These are phyloP conservation scores for Solanum sejunctum DNA, from an alignment of 257 asterid species.

Conservation along the genomic window DNA sequence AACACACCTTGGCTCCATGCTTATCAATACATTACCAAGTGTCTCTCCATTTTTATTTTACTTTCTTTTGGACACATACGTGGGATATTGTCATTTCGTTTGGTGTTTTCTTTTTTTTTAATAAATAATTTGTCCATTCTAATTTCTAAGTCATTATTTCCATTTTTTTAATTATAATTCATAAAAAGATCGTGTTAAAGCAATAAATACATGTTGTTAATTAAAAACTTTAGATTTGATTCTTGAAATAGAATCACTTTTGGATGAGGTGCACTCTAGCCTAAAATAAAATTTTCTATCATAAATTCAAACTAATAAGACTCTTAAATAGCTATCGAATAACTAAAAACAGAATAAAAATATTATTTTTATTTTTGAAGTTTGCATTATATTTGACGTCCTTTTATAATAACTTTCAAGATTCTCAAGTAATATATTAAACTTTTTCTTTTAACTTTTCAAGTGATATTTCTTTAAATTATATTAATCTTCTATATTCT, in stretches of 20 bases:
- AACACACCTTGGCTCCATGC: constrained; percentile 8
- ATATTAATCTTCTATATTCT: too few relatives aligned
- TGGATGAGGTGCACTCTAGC: not conserved
- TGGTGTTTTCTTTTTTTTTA: too few relatives aligned
- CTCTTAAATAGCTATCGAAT: not conserved
- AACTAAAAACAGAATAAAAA: not conserved
- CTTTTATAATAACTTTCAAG: not conserved
- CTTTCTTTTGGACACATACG: not conserved
- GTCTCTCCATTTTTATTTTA: not conserved
- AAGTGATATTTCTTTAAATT: not conserved
- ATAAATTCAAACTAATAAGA: not conserved
- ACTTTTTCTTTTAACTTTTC: not conserved
- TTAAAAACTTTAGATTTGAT: not conserved
- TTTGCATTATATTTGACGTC: not conserved
- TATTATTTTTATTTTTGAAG: not conserved
- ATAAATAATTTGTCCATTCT: too few relatives aligned
- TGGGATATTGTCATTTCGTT: not conserved
- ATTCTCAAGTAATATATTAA: not conserved
- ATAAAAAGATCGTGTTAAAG: too few relatives aligned
- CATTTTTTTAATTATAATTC: too few relatives aligned
- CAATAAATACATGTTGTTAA: too few relatives aligned
- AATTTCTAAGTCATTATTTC: too few relatives aligned
- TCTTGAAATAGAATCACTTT: too few relatives aligned
- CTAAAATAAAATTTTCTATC: not conserved
- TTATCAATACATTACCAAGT: not conserved